Base-by-base conservation (phyloP, 495 filamentous ascomycete species). In the Achaetomiella virescens region DNA sequence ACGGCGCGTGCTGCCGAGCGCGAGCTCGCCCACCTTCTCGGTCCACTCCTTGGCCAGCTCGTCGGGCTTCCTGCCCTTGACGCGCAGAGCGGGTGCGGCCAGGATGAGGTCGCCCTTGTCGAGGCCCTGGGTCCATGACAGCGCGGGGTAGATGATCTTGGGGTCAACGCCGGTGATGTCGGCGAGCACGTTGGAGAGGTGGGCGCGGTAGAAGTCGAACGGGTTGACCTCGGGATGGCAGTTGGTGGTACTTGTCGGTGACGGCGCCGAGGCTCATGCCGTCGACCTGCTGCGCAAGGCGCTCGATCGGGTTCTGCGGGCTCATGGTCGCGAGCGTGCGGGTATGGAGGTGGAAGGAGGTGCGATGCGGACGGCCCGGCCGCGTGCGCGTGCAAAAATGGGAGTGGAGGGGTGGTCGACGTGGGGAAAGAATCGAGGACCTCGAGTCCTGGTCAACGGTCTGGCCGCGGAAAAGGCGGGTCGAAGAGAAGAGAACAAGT, bases 51-150 rank as follows among this genome's bases (percentile, higher is more conserved):
- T 70, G 41, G 81, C 83, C 24, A 90, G 75, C 61, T 87, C 87
- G 42, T 80, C 71, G 10, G 89, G 89, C 62, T 91, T 95, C 73
- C 83, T 84, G 52, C 87, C 84, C 73, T 93, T 92, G 56, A 95
- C 75, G 47, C 88, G 79, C 48, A 97, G 75, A 12, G 91, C 80
- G 8, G 92, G 85, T 31, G 89, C 85, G 48, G 92, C 83, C 35
- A 96, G 74, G 43, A 85, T 75, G 60, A 97, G 72, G 67, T 97
- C 92, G 57, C 92, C 92, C 78, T 95, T 95, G 54, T 96, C 91
- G 25, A 95, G 74, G 45, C 83, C 83, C 58, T 80, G 77, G 14
- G 92, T 96, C 90, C 89, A 96, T 65, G 82, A 75, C 33, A 97
- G 71, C 27, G 83, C 81, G 18, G 84, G 75, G 64, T 88, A 95